Conservation (phyloP, 2,329 filamentous ascomycete genomes). For the Zarea fungicola region DNA sequence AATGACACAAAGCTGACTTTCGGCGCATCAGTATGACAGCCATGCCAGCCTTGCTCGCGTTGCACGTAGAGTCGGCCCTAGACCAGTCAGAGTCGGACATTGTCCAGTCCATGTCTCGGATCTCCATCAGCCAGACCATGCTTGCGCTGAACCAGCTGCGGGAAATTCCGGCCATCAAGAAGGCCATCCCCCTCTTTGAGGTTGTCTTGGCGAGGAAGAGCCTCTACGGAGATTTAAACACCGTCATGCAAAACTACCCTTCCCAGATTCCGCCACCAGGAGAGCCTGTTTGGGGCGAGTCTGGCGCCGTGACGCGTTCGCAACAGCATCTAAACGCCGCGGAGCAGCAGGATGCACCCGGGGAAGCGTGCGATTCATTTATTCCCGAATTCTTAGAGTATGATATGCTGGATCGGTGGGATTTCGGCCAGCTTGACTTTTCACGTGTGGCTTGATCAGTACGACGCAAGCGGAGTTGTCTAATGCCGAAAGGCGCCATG, state of each 20-base stretch:
- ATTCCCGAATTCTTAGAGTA: neutral
- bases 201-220: neutral
- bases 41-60: constrained; percentile 1
- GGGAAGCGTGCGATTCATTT: neutral
- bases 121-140: constrained; percentile 11
- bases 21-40: constrained; percentile 1
- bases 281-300: neutral
- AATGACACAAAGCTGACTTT: too few species aligned
- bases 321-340: neutral
- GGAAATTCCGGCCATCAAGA: constrained; percentile 6
- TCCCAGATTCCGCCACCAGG: neutral
- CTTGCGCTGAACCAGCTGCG: constrained; percentile 2
- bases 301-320: neutral
- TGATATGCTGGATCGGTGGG: neutral
- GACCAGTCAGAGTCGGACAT: constrained; percentile 1
- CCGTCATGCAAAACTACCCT: neutral
- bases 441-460: neutral
- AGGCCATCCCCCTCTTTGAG: constrained; percentile 6
- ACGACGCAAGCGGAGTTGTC: too few species aligned
- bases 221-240: neutral
- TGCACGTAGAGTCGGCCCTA: constrained; percentile 6
- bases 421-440: constrained; percentile 2
- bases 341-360: neutral
- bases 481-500: too few species aligned
- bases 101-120: constrained; percentile 7